Base-by-base conservation (phyloP, 176 grass and related monocot genomes). In the Lolium perenne region DNA sequence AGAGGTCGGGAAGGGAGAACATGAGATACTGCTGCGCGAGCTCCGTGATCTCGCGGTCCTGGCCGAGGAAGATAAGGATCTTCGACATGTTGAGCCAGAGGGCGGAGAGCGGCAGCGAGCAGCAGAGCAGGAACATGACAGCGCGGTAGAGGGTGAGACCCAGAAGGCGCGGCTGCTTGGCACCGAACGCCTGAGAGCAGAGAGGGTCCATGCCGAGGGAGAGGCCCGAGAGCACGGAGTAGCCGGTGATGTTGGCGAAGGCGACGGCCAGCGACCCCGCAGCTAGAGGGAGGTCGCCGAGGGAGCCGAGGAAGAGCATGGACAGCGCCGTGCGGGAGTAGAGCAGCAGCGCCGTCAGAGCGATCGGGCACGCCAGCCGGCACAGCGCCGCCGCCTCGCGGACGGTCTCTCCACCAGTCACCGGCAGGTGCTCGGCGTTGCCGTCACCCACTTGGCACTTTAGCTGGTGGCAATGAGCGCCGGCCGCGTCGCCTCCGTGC, bases 131-230 rank as follows among this genome's bases (percentile, higher is more conserved):
- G 89, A 99, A 96, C 70, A 99, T 90, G 7, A 99, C 86, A 23
- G 92, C 86, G 46, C 97, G 97, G 76, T 91, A 93, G 11, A 99
- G 85, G 13, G 94, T 99, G 59, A 99, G 92, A 3, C 94, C 87
- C 0, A 99, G 82, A 4, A 99, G 83, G 23, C 85, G 86, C 4
- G 88, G 89, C 55, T 91, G 90, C 14, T 92, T 91, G 18, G 97
- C 94, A 15, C 97, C 97, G 63, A 99, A 96, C 59, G 97, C 85
- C 81, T 99, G 97, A 0, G 97, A 94, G 81, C 97, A 99, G 40
- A 99, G 97, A 8, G 97, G 94, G 47, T 99, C 97, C 94, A 99
- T 99, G 63, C 97, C 97, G 32, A 99, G 94, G 5, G 97, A 99
- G 7, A 99, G 82, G 0, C 97, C 97, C 1, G 90, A 94, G 38